phyloP scores from a whole-genome alignment of 345 rosid genomes.

The Eucalyptus pauciflora region DNA sequence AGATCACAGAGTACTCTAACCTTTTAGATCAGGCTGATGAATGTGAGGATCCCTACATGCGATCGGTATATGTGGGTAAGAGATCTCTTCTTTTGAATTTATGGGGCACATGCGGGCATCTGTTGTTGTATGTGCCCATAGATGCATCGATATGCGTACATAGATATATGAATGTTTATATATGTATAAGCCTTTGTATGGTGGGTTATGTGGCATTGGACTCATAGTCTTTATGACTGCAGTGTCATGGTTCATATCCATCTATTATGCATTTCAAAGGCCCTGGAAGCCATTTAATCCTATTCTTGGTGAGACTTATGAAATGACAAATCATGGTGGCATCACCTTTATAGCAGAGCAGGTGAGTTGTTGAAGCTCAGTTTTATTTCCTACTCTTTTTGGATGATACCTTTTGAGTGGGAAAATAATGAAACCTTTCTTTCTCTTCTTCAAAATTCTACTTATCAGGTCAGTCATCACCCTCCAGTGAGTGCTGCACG shows the following conservation, averaged over 20 bases:
- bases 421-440: background rate
- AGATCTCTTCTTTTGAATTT: constrained; percentile 7
- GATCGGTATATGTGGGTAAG: constrained; percentile 75
- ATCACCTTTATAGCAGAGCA: constrained; percentile 79
- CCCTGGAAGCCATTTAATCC: constrained; percentile 98
- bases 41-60: constrained; percentile 84
- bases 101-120: background rate
- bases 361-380: constrained; percentile 21
- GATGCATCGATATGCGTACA: background rate
- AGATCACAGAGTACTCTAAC: constrained; percentile 81
- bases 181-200: background rate
- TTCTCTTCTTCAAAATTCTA: background rate
- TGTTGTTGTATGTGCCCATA: background rate
- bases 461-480: constrained; percentile 80
- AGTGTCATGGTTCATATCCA: constrained; percentile 88
- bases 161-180: background rate
- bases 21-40: constrained; percentile 79
- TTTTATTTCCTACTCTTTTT: background rate
- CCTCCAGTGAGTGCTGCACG: constrained; percentile 96
- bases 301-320: constrained; percentile 93
- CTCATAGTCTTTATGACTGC: constrained; percentile 3
- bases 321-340: constrained; percentile 71
- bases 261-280: constrained; percentile 67
- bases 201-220: background rate
- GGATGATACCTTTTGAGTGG: background rate